phyloP scores from a whole-genome alignment of 371 early-diverging fungal genomes.

The Mortierella sp. region DNA sequence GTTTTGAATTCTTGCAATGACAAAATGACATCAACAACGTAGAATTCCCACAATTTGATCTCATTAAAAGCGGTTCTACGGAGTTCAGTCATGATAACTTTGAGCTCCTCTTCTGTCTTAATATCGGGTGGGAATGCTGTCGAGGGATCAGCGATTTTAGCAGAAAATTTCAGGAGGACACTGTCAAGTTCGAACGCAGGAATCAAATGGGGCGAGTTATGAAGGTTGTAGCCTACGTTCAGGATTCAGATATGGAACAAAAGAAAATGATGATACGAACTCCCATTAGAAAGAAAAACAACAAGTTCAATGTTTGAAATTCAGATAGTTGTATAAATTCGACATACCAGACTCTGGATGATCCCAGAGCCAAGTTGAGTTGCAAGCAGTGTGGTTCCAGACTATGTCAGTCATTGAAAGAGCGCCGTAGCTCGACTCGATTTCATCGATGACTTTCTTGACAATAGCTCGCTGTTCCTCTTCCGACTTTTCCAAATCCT shows the following conservation, averaged over 20 bases:
- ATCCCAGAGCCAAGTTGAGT: constrained; percentile 88
- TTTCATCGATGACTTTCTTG: constrained; percentile 61
- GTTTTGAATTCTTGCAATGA: constrained; percentile 60
- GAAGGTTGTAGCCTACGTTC: constrained; percentile 88
- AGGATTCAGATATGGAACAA: neutral
- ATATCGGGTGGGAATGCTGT: constrained; percentile 61
- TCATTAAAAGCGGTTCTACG: constrained; percentile 69
- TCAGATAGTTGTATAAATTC: neutral
- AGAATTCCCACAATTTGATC: constrained; percentile 91
- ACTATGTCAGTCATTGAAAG: constrained; percentile 94
- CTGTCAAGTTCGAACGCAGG: constrained; percentile 95
- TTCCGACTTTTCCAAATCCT: constrained; percentile 60
- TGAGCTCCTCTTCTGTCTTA: constrained; percentile 74
- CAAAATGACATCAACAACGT: constrained; percentile 74
- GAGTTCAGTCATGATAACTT: constrained; percentile 72
- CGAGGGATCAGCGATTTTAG: constrained; percentile 60
- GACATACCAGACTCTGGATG: constrained; percentile 93
- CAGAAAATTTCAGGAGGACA: constrained; percentile 81
- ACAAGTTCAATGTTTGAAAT: neutral
- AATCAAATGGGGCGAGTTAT: constrained; percentile 94
- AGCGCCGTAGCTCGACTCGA: constrained; percentile 76
- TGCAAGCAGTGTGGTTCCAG: constrained; percentile 97
- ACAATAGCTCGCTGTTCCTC: constrained; percentile 72
- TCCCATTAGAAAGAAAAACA: neutral
- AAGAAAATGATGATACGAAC: neutral